Evolutionary conservation across 73 alveolate species (phyloP), one percentile per base, ranked within the genome.

Genomic region (Tetrahymena thermophila): DNA sequence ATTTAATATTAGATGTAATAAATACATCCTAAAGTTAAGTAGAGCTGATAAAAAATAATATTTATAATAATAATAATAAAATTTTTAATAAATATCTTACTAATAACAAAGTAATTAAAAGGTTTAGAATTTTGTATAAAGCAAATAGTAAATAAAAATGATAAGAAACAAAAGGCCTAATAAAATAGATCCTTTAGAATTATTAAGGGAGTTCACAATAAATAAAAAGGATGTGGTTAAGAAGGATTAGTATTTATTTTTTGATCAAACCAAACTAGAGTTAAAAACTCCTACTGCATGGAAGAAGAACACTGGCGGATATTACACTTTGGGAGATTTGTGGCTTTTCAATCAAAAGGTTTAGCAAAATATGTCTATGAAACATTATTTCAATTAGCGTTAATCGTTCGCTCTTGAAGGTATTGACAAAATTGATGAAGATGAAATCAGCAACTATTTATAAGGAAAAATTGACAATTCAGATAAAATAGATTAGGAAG

Each of bases 281-380:
- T 38, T 96, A 28, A 93, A 95, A 17, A 94, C 96, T 31, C 96
- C 97, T 94, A 96, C 98, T 2, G 98, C 98, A 21, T 95, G 96
- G 84, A 37, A 40, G 85, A 93, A 37, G 85, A 93, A 19, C 93
- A 85, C 93, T 37, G 93, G 85, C 43, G 96, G 85, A 10, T 97
- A 96, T 94, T 96, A 95, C 84, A 85, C 96, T 94, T 25, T 96
- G 40, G 98, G 98, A 55, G 95, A 96, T 94, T 95, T 96, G 93
- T 96, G 98, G 98, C 96, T 96, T 43, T 96, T 94, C 95, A 85
- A 95, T 43, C 94, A 94, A 94, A 84, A 40, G 35, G 95, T 56
- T 38, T 94, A 94, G 93, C 4, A 71, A 34, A 71, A 71, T 71
- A 96, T 94, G 85, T 58, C 94, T 56, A 43, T 96, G 93, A 94